A percentile compares a stretch with the other conserved stretches of the same genome.
Evolutionary conservation across 1,139 yeast genomes (phyloP).

Genomic region (Sugiyamaella xylanicola): DNA sequence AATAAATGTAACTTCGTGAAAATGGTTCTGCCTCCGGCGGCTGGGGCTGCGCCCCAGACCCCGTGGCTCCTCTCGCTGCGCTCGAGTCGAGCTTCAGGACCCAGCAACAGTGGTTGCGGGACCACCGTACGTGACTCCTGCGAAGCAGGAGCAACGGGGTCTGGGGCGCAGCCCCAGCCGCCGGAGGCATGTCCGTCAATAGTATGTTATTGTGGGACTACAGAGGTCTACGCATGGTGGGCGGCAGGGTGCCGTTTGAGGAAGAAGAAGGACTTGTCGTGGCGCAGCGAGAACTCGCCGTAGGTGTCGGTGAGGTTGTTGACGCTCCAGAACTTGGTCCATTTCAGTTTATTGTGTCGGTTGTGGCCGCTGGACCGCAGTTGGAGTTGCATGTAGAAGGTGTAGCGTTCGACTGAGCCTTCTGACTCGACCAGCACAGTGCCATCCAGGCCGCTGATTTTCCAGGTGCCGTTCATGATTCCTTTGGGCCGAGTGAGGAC

Average conservation of each 20-base stretch:
- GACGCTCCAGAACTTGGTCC: slow-evolving; percentile 63
- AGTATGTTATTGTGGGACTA: not conserved
- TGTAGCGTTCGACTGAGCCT: slow-evolving; percentile 65
- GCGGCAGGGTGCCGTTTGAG: slow-evolving; percentile 21
- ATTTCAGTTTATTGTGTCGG: slow-evolving; percentile 65
- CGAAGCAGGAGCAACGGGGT: not conserved
- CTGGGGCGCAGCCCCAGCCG: slow-evolving; percentile 2
- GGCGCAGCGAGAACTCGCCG: slow-evolving; percentile 56
- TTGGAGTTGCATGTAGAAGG: slow-evolving; percentile 62
- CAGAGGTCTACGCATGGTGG: not conserved
- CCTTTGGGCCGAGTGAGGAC: slow-evolving; percentile 36
- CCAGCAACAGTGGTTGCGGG: no score
- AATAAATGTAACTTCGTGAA: not conserved
- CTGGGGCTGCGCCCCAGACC: not conserved
- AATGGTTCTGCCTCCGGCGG: not conserved
- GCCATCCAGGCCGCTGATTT: slow-evolving; percentile 55
- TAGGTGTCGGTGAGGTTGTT: slow-evolving; percentile 45
- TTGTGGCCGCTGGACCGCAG: slow-evolving; percentile 59
- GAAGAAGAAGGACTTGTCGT: slow-evolving; percentile 77
- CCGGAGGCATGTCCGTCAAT: no score
- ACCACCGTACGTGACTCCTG: no score
- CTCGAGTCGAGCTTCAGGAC: not conserved
- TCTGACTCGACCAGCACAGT: slow-evolving; percentile 53
- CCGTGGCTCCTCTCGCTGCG: not conserved
- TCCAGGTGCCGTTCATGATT: slow-evolving; percentile 53